phyloP scores from a whole-genome alignment of 768 basidiomycete species.

The Hypsizygus marmoreus region DNA sequence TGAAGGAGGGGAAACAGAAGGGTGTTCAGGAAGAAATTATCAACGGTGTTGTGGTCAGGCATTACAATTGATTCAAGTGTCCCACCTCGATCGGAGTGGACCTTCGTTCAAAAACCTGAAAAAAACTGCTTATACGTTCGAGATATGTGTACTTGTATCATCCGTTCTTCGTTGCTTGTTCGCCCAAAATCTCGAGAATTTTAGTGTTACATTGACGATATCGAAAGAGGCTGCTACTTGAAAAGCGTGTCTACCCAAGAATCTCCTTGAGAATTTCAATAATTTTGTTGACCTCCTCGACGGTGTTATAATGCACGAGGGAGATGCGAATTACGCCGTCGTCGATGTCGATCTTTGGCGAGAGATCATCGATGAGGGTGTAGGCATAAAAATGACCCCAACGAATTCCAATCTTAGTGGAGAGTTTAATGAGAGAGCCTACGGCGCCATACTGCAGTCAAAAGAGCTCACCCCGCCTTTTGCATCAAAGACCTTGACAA shows the following conservation, averaged over 20 bases:
- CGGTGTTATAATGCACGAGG: slow-evolving; percentile 78
- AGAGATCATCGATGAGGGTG: slow-evolving; percentile 52
- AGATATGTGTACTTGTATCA: no score
- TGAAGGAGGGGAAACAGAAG: slow-evolving; percentile 30
- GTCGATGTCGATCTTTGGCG: slow-evolving; percentile 56
- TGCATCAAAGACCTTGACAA: slow-evolving; percentile 66
- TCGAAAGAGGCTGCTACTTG: no score
- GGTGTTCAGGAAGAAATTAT: slow-evolving; percentile 47
- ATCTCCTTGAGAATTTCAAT: slow-evolving; percentile 56
- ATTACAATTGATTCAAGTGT: slow-evolving; percentile 38
- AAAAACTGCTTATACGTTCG: not conserved
- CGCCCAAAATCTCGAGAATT: no score
- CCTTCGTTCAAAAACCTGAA: not conserved
- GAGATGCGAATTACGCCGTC: slow-evolving; percentile 78
- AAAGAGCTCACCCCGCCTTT: slow-evolving; percentile 55
- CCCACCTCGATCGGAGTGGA: not conserved
- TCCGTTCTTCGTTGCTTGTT: no score
- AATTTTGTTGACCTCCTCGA: slow-evolving; percentile 66
- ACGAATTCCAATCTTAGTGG: slow-evolving; percentile 70
- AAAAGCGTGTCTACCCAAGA: no score
- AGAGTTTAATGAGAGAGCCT: not conserved
- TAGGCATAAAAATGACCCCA: slow-evolving; percentile 82
- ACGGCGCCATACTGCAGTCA: not conserved
- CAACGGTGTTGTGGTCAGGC: slow-evolving; percentile 44
- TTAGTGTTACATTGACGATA: no score